Base-by-base conservation (phyloP, 2,329 filamentous ascomycete genomes). In the Stachybotrys chartarum region DNA sequence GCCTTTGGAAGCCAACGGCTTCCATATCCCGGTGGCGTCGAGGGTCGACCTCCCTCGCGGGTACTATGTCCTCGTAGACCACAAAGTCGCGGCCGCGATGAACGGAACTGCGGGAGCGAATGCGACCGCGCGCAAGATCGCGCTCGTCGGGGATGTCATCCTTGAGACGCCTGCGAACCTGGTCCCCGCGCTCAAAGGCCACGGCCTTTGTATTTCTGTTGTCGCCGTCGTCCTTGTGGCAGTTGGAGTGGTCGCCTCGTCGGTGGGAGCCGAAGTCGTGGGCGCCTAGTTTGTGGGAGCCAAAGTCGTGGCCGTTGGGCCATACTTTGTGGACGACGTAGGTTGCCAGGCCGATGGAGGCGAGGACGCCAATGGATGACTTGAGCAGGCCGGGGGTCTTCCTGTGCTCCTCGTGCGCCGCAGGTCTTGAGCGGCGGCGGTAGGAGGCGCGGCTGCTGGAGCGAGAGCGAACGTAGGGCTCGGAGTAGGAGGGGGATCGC, bases 311-410 rank as follows among this genome's bases (percentile, higher is more conserved):
- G 47, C 63, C 57, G 6, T 63, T 63, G 57, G 68, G 68, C 70
- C 70, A 72, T 58, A 70, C 60, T 54, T 68, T 70, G 58, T 68
- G 68, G 45, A 68, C 67, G 44, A 70, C 59, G 47, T 72, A 60
- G 11, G 69, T 64, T 30, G 68, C 69, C 35, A 72, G 63, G 35
- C 70, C 70, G 16, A 72, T 65, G 32, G 68, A 67, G 10, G 69
- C 70, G 32, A 72, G 57, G 30, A 72, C 60, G 11, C 67, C 59
- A 14, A 68, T 64, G 0, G 70, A 65, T 16, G 63, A 66, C 56
- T 71, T 69, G 57, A 71, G 60, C 30, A 67, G 35, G 35, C 35
- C 35, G 35, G 35, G 8, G 35, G 10, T 42, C 35, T 42, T 42
- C 35, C 5, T 42, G 35, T 14, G 35, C 35, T 42, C 35, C 10